Evolutionary conservation across 2,329 filamentous ascomycete genomes (phyloP).

Genomic region (Trichoderma guizhouense): DNA sequence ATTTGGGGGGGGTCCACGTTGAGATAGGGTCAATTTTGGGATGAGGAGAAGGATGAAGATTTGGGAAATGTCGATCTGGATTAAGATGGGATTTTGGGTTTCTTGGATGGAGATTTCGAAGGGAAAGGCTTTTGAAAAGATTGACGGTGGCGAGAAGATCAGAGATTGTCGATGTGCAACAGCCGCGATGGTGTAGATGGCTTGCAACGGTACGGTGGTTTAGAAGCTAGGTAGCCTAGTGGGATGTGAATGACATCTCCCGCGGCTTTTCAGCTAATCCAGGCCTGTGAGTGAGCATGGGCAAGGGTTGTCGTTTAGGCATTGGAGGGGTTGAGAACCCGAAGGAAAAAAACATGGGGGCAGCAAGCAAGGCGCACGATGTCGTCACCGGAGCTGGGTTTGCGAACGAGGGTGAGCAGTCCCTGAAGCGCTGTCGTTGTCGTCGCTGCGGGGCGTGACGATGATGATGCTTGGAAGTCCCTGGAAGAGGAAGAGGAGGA

Average conservation of each 20-base stretch:
- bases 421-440: not conserved
- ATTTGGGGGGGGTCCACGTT: too few relatives aligned
- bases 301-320: not conserved
- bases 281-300: not conserved
- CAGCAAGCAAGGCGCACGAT: slow-evolving; percentile 1
- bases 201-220: not conserved
- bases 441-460: not conserved
- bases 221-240: not conserved
- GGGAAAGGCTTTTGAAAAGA: not conserved
- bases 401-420: not conserved
- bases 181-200: not conserved
- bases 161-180: not conserved
- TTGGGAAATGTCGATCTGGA: not conserved
- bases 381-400: slow-evolving; percentile 11
- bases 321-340: not conserved
- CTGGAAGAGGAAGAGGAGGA: not conserved
- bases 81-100: not conserved
- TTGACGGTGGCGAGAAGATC: not conserved
- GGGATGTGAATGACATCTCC: not conserved
- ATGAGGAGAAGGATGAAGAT: not conserved
- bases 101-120: not conserved
- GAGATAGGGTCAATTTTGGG: not conserved
- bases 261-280: not conserved
- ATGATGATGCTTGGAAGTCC: not conserved
- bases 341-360: not conserved